Base-by-base conservation (phyloP, 2,329 filamentous ascomycete genomes). In the Madurella fahalii region DNA sequence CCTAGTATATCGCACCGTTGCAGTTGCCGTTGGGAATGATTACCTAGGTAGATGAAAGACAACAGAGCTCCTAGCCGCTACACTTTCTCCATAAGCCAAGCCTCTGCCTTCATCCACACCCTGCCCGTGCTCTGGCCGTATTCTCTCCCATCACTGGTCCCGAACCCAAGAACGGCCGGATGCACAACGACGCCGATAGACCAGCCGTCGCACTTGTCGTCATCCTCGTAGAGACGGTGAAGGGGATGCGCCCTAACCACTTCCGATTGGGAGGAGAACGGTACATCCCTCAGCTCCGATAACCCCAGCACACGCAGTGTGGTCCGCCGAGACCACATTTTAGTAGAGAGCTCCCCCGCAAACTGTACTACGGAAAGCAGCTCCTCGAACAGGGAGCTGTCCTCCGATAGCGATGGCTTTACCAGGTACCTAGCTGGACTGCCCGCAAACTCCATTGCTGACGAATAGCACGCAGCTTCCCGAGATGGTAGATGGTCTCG, bases 61-160 rank as follows among this genome's bases (percentile, higher is more conserved):
- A 25, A 25, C 7, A 25, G 25, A 25, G 25, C 25, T 25, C 25
- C 25, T 25, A 25, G 25, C 25, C 25, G 25, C 25, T 25, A 25
- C 25, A 7, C 7, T 25, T 7, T 25, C 25, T 25, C 25, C 25
- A 25, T 25, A 25, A 25, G 25, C 25, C 25, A 48, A 13, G 48
- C 51, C 45, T 53, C 51, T 9, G 45, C 51, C 51, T 53, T 48
- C 25, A 53, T 53, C 51, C 51, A 53, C 45, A 53, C 51, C 25
- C 44, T 32, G 13, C 11, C 44, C 9, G 20, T 46, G 25, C 25
- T 25, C 25, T 25, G 25, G n/a, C 16, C 34, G 32, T 50, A 54
- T 11, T 50, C 41, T 46, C 20, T 50, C 15, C 52, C 52, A 40
- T 54, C 52, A 15, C 46, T 42, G 42, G 31, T 54, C 32, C 52